Percentiles rank a stretch among this genome's conserved stretches.
These are phyloP conservation scores for Yarrowia hollandica DNA, from an alignment of 805 yeast genomes.

Conservation along the genomic window DNA sequence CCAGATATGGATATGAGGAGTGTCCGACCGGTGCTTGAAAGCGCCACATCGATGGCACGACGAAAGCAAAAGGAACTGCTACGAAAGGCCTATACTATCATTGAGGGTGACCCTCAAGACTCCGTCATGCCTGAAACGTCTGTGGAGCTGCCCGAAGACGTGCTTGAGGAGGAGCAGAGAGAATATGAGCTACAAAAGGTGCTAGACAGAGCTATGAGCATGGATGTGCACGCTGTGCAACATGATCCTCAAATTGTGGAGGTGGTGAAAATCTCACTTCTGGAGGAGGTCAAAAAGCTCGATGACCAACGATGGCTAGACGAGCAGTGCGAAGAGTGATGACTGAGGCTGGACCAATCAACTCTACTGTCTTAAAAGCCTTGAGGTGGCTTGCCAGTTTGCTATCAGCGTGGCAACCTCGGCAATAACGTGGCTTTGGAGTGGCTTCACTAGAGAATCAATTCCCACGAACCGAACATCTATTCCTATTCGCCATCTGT, in stretches of 20 bases:
- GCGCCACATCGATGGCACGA: conserved; percentile 12
- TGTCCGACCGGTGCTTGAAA: conserved; percentile 7
- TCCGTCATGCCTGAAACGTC: conserved; percentile 14
- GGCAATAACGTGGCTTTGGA: neutral
- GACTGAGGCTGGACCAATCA: too few species aligned
- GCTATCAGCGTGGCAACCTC: neutral
- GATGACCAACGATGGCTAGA: conserved; percentile 17
- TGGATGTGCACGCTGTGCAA: conserved; percentile 10
- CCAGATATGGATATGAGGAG: conserved; percentile 7
- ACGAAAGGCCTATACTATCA: conserved; percentile 10
- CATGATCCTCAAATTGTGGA: conserved; percentile 14
- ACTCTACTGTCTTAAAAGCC: neutral
- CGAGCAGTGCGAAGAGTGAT: conserved; percentile 16
- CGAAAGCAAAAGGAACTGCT: conserved; percentile 19
- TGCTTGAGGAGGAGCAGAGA: conserved; percentile 23
- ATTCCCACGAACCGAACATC: neutral
- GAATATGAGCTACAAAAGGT: conserved; percentile 22
- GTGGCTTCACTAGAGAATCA: neutral
- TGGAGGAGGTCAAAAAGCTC: conserved; percentile 17
- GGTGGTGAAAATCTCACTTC: conserved; percentile 5
- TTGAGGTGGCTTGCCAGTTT: neutral
- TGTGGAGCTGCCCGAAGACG: conserved; percentile 19
- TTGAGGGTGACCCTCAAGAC: conserved; percentile 23
- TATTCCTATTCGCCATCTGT: neutral
- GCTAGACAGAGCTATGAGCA: conserved; percentile 14